Percentiles rank a stretch among this genome's conserved stretches.
These are phyloP conservation scores for Skeletonema potamos DNA, from an alignment of 108 stramenopile species.

Conservation along the genomic window DNA sequence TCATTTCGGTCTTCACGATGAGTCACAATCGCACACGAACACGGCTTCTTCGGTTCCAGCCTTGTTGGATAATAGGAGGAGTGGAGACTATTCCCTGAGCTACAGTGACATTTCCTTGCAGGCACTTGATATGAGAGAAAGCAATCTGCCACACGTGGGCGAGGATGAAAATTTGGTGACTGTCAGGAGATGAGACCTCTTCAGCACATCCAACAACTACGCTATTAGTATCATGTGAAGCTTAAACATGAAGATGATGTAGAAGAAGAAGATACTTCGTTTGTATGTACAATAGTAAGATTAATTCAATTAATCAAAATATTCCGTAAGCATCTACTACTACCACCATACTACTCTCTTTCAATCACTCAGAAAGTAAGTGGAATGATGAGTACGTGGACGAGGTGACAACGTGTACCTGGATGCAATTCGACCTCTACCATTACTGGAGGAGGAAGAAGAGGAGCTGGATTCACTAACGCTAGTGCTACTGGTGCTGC, in stretches of 20 bases:
- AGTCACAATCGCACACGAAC: background rate
- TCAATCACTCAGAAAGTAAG: slow-evolving; percentile 7
- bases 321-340: background rate
- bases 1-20: slow-evolving; percentile 13
- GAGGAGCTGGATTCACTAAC: background rate
- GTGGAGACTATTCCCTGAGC: slow-evolving; percentile 6
- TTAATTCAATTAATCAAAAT: background rate
- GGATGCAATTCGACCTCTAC: background rate
- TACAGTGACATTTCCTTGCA: background rate
- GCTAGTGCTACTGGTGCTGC: background rate
- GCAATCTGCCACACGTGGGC: background rate
- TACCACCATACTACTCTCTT: background rate
- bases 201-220: no score
- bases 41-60: background rate
- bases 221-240: no score
- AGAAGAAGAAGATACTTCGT: no score
- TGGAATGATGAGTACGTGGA: slow-evolving; percentile 7
- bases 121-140: background rate
- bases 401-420: no score
- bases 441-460: background rate
- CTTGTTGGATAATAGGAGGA: background rate
- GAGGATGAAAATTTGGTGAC: background rate
- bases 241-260: no score
- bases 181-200: background rate
- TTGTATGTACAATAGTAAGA: background rate